Percentiles rank a stretch among this genome's conserved stretches.
These are phyloP conservation scores for Apiospora sp. DNA, from an alignment of 2,329 filamentous ascomycete species.

Conservation along the genomic window DNA sequence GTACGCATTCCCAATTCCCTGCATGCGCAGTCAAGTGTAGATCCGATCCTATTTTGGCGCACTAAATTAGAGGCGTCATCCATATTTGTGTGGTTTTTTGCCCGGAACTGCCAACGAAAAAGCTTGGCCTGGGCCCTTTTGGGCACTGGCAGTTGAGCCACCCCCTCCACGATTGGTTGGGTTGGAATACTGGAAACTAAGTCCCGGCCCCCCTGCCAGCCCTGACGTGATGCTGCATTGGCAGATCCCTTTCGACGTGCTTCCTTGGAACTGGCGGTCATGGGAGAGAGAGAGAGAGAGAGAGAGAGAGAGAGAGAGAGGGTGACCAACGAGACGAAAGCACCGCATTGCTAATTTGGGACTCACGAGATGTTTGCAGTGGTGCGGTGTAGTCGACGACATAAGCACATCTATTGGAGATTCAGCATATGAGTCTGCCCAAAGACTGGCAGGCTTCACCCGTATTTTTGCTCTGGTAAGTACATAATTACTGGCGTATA, in stretches of 20 bases:
- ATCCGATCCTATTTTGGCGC: background rate
- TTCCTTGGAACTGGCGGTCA: conserved; percentile 17
- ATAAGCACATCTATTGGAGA: background rate
- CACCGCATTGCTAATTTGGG: background rate
- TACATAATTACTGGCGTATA: background rate
- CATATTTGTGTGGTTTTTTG: background rate
- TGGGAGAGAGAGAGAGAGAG: background rate
- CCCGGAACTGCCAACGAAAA: background rate
- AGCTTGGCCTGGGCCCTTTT: conserved; percentile 8
- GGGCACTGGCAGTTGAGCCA: background rate
- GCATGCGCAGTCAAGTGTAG: background rate
- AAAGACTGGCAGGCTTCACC: background rate
- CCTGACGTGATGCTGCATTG: conserved; percentile 21
- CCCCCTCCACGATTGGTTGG: conserved; percentile 8
- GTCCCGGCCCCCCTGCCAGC: background rate
- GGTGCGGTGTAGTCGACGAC: background rate
- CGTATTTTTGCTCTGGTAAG: background rate
- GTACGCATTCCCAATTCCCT: background rate
- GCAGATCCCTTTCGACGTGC: background rate
- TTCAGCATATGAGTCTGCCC: background rate
- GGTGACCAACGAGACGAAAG: background rate
- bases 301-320: no score
- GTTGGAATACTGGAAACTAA: conserved; percentile 10
- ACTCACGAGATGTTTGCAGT: background rate
- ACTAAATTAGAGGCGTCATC: background rate